A percentile compares a stretch with the other conserved stretches of the same genome.
Conservation (phyloP, 805 yeast species). For the Starmerella bombi region DNA sequence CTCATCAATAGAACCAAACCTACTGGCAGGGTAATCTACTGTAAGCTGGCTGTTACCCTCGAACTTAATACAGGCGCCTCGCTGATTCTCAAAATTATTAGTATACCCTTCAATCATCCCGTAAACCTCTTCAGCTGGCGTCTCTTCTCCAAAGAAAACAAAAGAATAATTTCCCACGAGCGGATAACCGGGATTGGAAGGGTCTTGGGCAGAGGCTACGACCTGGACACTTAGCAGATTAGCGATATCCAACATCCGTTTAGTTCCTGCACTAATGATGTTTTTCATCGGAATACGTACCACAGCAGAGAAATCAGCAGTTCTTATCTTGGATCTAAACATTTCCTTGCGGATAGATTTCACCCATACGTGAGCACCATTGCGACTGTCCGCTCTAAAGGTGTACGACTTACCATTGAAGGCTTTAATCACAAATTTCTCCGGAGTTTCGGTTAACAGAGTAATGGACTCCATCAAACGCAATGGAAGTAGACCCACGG, state of each 20-base stretch:
- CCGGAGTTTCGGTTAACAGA: conserved; percentile 27
- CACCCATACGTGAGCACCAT: conserved; percentile 71
- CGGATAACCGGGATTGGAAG: conserved; percentile 1
- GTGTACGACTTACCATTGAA: conserved; percentile 41
- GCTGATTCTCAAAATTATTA: conserved; percentile 4
- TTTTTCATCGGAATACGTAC: conserved; percentile 64
- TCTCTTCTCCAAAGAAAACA: conserved; percentile 11
- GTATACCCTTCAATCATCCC: conserved; percentile 1
- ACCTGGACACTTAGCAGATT: conserved; percentile 29
- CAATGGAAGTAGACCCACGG: conserved; percentile 60
- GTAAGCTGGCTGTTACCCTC: not conserved
- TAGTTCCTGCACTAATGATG: conserved; percentile 47
- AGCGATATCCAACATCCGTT: conserved; percentile 42
- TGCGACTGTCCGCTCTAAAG: conserved; percentile 60
- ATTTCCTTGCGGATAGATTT: conserved; percentile 59
- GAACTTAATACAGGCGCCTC: not conserved
- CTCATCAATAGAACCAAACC: conserved; percentile 7
- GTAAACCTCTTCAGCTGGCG: not conserved
- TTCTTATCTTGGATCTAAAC: conserved; percentile 59
- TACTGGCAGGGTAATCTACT: not conserved
- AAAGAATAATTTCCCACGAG: conserved; percentile 8
- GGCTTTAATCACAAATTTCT: conserved; percentile 48
- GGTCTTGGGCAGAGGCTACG: not conserved
- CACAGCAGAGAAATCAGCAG: conserved; percentile 57
- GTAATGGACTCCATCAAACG: conserved; percentile 50